Conservation (phyloP, 2,329 filamentous ascomycete genomes). For the Penicillium sp. region DNA sequence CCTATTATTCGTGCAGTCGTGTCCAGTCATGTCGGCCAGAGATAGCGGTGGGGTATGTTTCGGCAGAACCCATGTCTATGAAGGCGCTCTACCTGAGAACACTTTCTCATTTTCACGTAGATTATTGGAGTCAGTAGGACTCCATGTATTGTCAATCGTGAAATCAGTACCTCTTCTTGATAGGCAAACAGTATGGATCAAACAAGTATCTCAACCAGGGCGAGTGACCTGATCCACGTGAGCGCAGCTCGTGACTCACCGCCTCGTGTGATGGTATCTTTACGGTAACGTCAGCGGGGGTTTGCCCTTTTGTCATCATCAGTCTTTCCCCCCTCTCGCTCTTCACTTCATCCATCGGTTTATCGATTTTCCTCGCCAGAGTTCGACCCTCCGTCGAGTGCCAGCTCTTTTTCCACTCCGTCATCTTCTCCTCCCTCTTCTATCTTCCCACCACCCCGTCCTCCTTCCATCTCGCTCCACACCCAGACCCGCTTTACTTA, state of each 20-base stretch:
- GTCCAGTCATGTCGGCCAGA: neutral
- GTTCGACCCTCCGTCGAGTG: constrained; percentile 17
- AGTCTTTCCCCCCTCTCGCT: constrained; percentile 31
- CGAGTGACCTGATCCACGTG: constrained; percentile 27
- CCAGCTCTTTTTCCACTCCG: constrained; percentile 19
- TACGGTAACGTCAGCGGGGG: constrained; percentile 37
- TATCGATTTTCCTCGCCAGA: constrained; percentile 28
- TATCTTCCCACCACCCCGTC: constrained; percentile 13
- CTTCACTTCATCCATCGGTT: constrained; percentile 32
- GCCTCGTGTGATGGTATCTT: constrained; percentile 33
- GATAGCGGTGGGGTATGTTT: neutral
- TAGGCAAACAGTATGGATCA: neutral
- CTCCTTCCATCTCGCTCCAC: constrained; percentile 21
- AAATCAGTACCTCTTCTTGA: neutral
- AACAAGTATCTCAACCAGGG: neutral
- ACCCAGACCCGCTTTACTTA: constrained; percentile 34
- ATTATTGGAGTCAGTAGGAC: neutral
- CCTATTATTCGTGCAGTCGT: neutral
- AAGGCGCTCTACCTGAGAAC: neutral
- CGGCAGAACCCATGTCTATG: neutral
- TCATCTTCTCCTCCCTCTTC: constrained; percentile 30
- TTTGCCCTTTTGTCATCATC: constrained; percentile 41
- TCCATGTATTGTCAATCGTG: neutral
- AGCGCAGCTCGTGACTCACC: constrained; percentile 28
- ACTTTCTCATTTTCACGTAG: neutral